Evolutionary conservation across 176 grass and related monocot species (phyloP), one percentile per base, ranked within the genome.

Genomic region (Carex cristatella): DNA sequence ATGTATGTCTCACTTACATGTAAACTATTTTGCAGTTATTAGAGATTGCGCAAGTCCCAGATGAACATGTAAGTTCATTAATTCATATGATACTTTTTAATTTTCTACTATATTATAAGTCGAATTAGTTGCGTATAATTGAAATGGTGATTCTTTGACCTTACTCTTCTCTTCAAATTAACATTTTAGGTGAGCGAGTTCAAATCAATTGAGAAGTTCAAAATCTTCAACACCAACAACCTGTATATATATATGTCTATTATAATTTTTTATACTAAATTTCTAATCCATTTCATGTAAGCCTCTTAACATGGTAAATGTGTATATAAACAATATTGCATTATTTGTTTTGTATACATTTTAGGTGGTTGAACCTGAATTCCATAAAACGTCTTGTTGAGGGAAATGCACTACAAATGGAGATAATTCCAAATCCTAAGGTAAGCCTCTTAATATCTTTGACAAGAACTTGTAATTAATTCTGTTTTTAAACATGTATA

Each of bases 151-250:
- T 33, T 56, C 2, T 51, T 91, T 67, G 10, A 42, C 33, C 0
- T 38, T 84, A 35, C 3, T 73, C 74, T 68, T 79, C 42, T 84
- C 10, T 58, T 32, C 72, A 61, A 75, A 90, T 37, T 60, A 28
- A 80, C 2, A 42, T 69, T 65, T 19, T 59, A 98, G 93, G 89
- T 98, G 31, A 86, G 87, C n/a, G 93, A 95, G 85, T 95, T 95
- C 87, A 95, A 99, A 85, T 99, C 93, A 55, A 99, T 99, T 86
- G 89, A 99, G 88, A 99, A 99, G 85, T 99, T 99, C 90, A 99
- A 99, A 92, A 99, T 99, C 79, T 99, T 99, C 90, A 99, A 95
- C 72, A 98, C 93, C 0, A 99, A 95, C 88, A 99, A 99, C 59
- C 66, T 99, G 91, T 95, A 92, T 81, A 91, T 23, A 23, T 23